phyloP scores from a whole-genome alignment of 164 flowering plant genomes.

The Paratinospora sagittata region DNA sequence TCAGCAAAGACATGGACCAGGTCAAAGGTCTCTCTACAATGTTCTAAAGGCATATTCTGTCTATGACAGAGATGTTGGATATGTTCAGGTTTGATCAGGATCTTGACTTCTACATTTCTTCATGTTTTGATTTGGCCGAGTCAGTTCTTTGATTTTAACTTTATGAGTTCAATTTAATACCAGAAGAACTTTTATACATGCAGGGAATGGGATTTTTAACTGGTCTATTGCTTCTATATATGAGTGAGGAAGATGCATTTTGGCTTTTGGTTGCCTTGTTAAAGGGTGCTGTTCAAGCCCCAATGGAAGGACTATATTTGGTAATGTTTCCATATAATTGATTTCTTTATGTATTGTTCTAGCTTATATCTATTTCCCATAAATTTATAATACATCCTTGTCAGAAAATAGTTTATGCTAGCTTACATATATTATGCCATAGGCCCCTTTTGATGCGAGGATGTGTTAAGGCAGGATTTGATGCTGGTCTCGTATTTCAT shows the following conservation, averaged over 20 bases:
- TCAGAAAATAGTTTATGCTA: background rate
- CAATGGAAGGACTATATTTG: constrained; percentile 97
- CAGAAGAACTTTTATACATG: constrained; percentile 20
- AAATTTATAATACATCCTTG: background rate
- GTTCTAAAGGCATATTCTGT: constrained; percentile 97
- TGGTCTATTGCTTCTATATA: constrained; percentile 92
- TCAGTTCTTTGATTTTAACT: background rate
- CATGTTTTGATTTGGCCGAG: background rate
- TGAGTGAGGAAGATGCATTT: constrained; percentile 99
- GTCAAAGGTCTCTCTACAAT: constrained; percentile 98
- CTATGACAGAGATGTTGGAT: constrained; percentile 94
- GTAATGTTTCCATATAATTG: constrained; percentile 28
- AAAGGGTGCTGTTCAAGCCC: constrained; percentile 98
- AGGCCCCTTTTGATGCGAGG: background rate
- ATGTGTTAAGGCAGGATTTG: background rate
- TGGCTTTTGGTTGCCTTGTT: constrained; percentile 93
- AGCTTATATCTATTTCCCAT: background rate
- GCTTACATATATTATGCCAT: background rate
- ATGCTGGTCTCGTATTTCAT: background rate
- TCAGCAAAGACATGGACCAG: constrained; percentile 99
- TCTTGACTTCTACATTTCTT: background rate
- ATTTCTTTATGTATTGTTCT: background rate
- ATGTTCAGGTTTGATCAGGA: constrained; percentile 71
- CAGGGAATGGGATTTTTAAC: constrained; percentile 99
- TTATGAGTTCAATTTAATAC: constrained; percentile 2